phyloP scores from a whole-genome alignment of 768 basidiomycete genomes.

The Trametes villosa region DNA sequence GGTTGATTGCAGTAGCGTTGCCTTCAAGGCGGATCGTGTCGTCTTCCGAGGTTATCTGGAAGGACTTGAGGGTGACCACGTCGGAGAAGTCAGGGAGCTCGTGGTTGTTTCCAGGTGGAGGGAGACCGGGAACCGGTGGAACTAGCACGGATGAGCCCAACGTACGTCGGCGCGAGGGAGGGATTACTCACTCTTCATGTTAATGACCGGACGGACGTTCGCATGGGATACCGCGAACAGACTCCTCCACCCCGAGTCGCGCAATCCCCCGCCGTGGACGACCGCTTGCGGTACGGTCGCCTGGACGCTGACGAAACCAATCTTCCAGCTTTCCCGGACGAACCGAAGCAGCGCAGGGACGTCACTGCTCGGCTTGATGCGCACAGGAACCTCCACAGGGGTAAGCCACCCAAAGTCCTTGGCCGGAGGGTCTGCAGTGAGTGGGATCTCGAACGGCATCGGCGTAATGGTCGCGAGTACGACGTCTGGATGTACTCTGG shows the following conservation, averaged over 20 bases:
- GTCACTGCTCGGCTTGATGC: conserved; percentile 58
- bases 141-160: conserved; percentile 45
- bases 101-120: conserved; percentile 52
- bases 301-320: conserved; percentile 50
- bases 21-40: conserved; percentile 43
- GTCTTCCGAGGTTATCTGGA: conserved; percentile 46
- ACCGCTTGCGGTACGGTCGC: conserved; percentile 47
- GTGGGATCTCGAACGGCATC: conserved; percentile 56
- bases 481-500: conserved; percentile 43
- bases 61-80: conserved; percentile 63
- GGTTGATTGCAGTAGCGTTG: conserved; percentile 61
- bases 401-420: conserved; percentile 61
- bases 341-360: conserved; percentile 53
- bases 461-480: conserved; percentile 53
- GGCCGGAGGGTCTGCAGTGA: conserved; percentile 54
- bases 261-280: conserved; percentile 55
- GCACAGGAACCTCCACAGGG: conserved; percentile 52
- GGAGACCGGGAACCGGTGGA: conserved; percentile 67
- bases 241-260: conserved; percentile 53
- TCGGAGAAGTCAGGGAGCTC: conserved; percentile 62
- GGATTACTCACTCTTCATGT: conserved; percentile 54
- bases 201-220: conserved; percentile 51
- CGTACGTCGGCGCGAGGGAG: background rate
- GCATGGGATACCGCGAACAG: conserved; percentile 44
- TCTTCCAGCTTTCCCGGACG: conserved; percentile 59